Evolutionary conservation across 345 rosid species (phyloP).

Genomic region (Cardamine occulta): DNA sequence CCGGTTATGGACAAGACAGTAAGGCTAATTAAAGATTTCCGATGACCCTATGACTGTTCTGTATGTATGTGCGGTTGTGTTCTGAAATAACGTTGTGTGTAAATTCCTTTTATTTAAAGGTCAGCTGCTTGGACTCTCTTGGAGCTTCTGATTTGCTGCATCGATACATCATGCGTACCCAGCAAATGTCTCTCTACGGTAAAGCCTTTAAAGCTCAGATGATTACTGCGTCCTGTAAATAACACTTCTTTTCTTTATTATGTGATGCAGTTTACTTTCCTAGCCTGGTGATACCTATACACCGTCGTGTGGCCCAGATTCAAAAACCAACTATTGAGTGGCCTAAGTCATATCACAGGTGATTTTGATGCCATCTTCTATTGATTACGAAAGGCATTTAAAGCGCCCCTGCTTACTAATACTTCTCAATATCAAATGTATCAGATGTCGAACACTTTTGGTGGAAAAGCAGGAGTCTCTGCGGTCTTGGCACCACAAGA

Average conservation of each 20-base stretch:
- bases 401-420: slow-evolving; percentile 28
- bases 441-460: slow-evolving; percentile 69
- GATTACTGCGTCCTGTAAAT: slow-evolving; percentile 21
- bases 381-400: slow-evolving; percentile 5
- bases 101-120: slow-evolving; percentile 51
- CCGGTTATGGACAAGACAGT: slow-evolving; percentile 93
- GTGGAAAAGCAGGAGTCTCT: slow-evolving; percentile 69
- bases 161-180: slow-evolving; percentile 70
- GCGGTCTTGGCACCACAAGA: slow-evolving; percentile 75
- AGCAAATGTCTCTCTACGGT: slow-evolving; percentile 78
- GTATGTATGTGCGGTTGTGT: slow-evolving; percentile 24
- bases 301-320: slow-evolving; percentile 73
- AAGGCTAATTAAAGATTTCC: slow-evolving; percentile 45
- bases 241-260: slow-evolving; percentile 6
- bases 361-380: slow-evolving; percentile 31
- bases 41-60: slow-evolving; percentile 25
- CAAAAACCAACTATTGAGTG: slow-evolving; percentile 85
- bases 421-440: slow-evolving; percentile 37
- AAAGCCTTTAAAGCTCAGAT: slow-evolving; percentile 24
- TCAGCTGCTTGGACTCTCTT: slow-evolving; percentile 70
- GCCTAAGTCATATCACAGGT: slow-evolving; percentile 94
- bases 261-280: slow-evolving; percentile 74
- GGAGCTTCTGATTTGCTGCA: slow-evolving; percentile 77
- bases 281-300: slow-evolving; percentile 63
- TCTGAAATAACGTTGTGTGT: slow-evolving; percentile 28